Evolutionary conservation across 768 basidiomycete species (phyloP), one percentile per base, ranked within the genome.

Genomic region (Phylloporus sp.): DNA sequence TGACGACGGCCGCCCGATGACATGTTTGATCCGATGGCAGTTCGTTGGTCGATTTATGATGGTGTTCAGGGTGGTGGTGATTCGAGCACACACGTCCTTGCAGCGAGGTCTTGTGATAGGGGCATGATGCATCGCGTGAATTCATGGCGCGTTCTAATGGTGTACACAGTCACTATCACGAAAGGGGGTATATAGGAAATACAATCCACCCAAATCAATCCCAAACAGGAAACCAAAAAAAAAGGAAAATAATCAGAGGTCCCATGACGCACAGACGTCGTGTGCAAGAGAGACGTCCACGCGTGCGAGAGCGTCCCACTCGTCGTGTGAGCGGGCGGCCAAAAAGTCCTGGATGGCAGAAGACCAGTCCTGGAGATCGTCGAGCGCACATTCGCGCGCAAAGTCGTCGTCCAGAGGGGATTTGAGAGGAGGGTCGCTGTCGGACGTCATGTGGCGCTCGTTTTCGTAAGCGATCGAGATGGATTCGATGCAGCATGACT

Each of bases 301-400:
- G 7, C 46, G 53, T 1, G 50, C 29, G 14, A 65, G 55, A 0
- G 46, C 26, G 18, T 21, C 13, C 61, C 63, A 65, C 5, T 48
- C 54, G 1, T 47, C 45, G 18, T 38, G 22, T 23, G 53, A 49
- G 17, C 53, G 61, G 11, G 17, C 38, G 3, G 21, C 21, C 33
- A 66, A 20, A 11, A 63, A 65, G 2, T 37, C 18, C 0, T 65
- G 55, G 5, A 65, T 18, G 14, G 57, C 54, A 3, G 44, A 38
- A 15, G 36, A 27, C 64, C 64, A 65, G 9, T 65, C 64, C 29
- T 54, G 40, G 44, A 65, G 59, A 39, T 65, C 64, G 18, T 67
- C 64, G 13, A 67, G 50, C 0, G 64, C 64, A 21, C 65, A 67
- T 34, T 65, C 56, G 5, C 53, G 60, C 0, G 50, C 52, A 15